Conservation (phyloP, 106 monocot genomes). For the Platanthera guangdongensis region DNA sequence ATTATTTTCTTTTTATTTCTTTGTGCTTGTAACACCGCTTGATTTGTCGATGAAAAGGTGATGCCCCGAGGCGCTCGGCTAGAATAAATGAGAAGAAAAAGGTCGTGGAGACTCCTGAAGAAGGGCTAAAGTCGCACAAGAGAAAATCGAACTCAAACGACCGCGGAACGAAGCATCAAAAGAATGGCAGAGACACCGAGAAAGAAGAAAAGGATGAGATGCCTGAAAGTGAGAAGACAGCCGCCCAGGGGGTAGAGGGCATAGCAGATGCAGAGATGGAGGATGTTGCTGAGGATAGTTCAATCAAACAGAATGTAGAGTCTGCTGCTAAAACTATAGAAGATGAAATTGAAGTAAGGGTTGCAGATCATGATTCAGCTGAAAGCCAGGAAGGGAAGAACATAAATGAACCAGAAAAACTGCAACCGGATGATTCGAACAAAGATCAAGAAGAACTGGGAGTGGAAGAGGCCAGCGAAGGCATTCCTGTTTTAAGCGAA, state of each 20-base stretch:
- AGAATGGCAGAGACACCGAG: not conserved
- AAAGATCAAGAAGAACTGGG: not conserved
- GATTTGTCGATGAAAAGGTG: conserved; percentile 29
- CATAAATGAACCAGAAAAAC: not conserved
- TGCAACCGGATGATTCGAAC: not conserved
- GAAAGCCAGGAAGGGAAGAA: not conserved
- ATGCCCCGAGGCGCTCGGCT: conserved; percentile 61
- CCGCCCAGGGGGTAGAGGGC: not conserved
- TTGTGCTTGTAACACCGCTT: not conserved
- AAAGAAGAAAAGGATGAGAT: not conserved
- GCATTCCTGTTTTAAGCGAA: no score
- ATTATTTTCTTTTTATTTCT: not conserved
- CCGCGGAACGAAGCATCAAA: not conserved
- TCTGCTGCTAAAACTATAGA: not conserved
- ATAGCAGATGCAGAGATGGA: not conserved
- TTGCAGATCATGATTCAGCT: not conserved
- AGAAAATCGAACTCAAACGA: not conserved
- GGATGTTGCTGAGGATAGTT: not conserved
- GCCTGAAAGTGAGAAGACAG: not conserved
- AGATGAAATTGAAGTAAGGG: not conserved
- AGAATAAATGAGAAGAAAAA: conserved; percentile 60
- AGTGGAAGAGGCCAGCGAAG: no score
- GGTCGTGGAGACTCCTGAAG: conserved; percentile 35
- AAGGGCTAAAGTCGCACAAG: conserved; percentile 33
- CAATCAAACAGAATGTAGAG: not conserved